Evolutionary conservation across 352 stramenopile species (phyloP).

Genomic region (Globisporangium nagaii): DNA sequence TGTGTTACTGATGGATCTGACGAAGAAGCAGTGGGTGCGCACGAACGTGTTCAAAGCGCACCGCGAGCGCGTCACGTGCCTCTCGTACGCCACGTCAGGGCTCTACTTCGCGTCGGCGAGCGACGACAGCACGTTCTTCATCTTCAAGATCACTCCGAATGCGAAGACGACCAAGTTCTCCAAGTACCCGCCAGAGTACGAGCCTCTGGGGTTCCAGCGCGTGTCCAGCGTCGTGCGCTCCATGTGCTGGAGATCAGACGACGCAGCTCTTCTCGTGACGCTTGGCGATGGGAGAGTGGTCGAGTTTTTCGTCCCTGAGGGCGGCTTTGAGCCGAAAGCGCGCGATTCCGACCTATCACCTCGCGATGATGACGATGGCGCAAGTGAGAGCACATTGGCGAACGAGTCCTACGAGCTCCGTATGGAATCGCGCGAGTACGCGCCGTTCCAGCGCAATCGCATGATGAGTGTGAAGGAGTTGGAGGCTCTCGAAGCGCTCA

Average conservation of each 20-base stretch:
- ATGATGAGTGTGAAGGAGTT: constrained; percentile 50
- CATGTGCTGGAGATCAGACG: constrained; percentile 69
- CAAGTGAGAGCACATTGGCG: constrained; percentile 20
- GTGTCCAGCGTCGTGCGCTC: constrained; percentile 22
- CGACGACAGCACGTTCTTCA: constrained; percentile 80
- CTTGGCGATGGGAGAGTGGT: constrained; percentile 49
- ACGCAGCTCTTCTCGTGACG: constrained; percentile 62
- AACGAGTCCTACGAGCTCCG: constrained; percentile 47
- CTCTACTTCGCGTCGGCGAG: constrained; percentile 71
- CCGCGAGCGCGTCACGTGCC: constrained; percentile 50
- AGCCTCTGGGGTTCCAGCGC: constrained; percentile 73
- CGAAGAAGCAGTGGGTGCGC: constrained; percentile 42
- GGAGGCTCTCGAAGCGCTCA: constrained; percentile 34
- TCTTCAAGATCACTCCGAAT: constrained; percentile 68
- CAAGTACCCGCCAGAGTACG: constrained; percentile 54
- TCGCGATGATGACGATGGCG: constrained; percentile 6
- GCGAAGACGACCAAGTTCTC: constrained; percentile 46
- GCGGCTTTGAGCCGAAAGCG: constrained; percentile 13
- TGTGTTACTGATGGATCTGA: constrained; percentile 52
- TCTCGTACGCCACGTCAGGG: constrained; percentile 70
- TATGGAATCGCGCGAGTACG: constrained; percentile 33
- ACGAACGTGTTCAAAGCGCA: constrained; percentile 89
- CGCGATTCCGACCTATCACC: constrained; percentile 3
- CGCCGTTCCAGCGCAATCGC: constrained; percentile 33
- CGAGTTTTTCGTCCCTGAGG: constrained; percentile 53